Evolutionary conservation across 139 green algal genomes (phyloP).

Genomic region (Nannochloris sp.): DNA sequence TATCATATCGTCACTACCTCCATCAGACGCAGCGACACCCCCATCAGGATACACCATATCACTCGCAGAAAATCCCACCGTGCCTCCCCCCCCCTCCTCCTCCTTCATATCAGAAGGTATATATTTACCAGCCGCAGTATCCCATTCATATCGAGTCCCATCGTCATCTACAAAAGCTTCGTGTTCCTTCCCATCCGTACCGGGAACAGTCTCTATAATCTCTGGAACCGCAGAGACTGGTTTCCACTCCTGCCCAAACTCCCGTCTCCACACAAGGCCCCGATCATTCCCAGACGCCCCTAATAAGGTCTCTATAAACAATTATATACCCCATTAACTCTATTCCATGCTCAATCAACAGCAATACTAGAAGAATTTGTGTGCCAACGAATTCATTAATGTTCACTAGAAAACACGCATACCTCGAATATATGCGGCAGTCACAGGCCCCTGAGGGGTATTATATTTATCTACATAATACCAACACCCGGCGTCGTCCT

Average conservation of each 20-base stretch:
- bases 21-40: background rate
- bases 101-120: constrained; percentile 37
- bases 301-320: background rate
- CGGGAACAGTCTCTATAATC: constrained; percentile 22
- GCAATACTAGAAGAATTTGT: background rate
- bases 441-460: constrained; percentile 22
- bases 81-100: background rate
- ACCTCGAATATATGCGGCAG: constrained; percentile 20
- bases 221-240: constrained; percentile 19
- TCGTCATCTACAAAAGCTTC: constrained; percentile 90
- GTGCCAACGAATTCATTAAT: background rate
- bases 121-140: constrained; percentile 60
- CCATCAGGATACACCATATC: constrained; percentile 51
- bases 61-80: constrained; percentile 27
- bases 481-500: background rate
- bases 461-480: constrained; percentile 20
- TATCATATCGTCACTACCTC: constrained; percentile 2
- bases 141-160: constrained; percentile 85
- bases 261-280: constrained; percentile 16
- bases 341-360: background rate
- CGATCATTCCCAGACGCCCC: constrained; percentile 14
- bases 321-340: too few species aligned
- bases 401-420: background rate
- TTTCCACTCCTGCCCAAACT: constrained; percentile 38
- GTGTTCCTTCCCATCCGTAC: constrained; percentile 50